These are phyloP conservation scores for Diplocarpon mali DNA, from an alignment of 2,329 filamentous ascomycete species.

Conservation along the genomic window DNA sequence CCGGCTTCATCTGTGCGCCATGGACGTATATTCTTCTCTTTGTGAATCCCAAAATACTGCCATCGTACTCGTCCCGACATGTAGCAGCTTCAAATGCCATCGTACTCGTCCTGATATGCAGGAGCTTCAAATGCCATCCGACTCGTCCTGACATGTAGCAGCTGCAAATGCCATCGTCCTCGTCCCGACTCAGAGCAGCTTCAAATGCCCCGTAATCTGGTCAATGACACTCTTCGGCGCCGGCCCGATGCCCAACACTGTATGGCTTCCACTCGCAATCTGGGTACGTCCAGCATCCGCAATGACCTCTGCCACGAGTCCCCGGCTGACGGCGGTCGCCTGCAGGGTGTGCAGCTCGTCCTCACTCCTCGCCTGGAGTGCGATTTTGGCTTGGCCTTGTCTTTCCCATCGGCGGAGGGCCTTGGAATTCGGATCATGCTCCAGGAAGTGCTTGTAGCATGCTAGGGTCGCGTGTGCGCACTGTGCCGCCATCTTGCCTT, in stretches of 20 bases:
- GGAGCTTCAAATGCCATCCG: too few relatives aligned
- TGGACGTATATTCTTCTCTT: too few relatives aligned
- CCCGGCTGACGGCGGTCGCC: conserved; percentile 70
- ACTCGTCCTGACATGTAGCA: too few relatives aligned
- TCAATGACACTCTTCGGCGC: conserved; percentile 83
- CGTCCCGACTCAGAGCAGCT: conserved; percentile 50
- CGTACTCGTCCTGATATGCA: too few relatives aligned
- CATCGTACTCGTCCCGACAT: background rate
- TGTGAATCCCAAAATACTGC: too few relatives aligned
- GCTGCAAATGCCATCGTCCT: background rate
- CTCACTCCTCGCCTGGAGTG: conserved; percentile 77
- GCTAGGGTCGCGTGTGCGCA: conserved; percentile 92
- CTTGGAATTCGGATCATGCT: conserved; percentile 41
- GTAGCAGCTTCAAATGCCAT: conserved; percentile 75
- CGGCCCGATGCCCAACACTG: conserved; percentile 74
- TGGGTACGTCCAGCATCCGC: conserved; percentile 94
- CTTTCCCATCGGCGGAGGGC: conserved; percentile 78
- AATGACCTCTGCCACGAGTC: conserved; percentile 80
- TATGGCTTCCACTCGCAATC: conserved; percentile 86
- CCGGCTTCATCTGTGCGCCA: too few relatives aligned
- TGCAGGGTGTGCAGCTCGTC: conserved; percentile 67
- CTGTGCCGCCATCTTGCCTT: conserved; percentile 95
- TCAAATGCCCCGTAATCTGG: conserved; percentile 72
- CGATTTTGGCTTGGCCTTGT: conserved; percentile 84
- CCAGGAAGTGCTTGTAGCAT: conserved; percentile 79